Base-by-base conservation (phyloP, 768 basidiomycete genomes). In the Pulveroboletus sp. region DNA sequence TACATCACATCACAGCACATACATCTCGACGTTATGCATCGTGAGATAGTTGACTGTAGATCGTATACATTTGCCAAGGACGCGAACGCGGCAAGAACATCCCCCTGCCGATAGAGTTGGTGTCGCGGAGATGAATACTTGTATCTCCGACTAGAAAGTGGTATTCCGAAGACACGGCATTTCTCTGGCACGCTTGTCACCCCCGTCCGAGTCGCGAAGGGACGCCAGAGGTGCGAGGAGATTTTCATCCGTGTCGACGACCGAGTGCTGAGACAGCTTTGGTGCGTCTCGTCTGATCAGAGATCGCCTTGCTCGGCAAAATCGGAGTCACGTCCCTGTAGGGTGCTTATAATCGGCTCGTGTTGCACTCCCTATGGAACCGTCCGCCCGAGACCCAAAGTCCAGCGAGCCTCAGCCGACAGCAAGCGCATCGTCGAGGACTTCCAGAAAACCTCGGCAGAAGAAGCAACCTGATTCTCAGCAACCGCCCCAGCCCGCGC, bases 361-460 rank as follows among this genome's bases (percentile, higher is more conserved):
- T 39, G 40, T 36, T 51, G 45, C 34, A 49, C 52, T 51, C 60
- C 61, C 71, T 63, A 78, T 79, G 77, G 69, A 74, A 68, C 70
- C 74, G 64, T 73, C 79, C 68, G 73, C 74, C 71, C 74, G 69
- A 56, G 73, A 76, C 62, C 67, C 72, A 66, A 63, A 64, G 68
- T 63, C 63, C 63, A 64, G 52, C 65, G 69, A 71, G 55, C 59
- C 66, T 46, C 68, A 67, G 49, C 75, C 78, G 76, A 70, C 68
- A 50, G 57, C 70, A 55, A 56, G 69, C 58, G 54, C 71, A 29
- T 58, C 68, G 58, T 58, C 68, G 39, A 67, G 56, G 56, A 61
- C 68, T 47, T 42, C 68, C n/a, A 83, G 72, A 66, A 81, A 75
- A 63, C 59, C 67, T 47, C 81, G 81, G 76, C 80, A 81, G 60